Evolutionary conservation across 768 basidiomycete species (phyloP), one percentile per base, ranked within the genome.

Genomic region (Saitozyma sp.): DNA sequence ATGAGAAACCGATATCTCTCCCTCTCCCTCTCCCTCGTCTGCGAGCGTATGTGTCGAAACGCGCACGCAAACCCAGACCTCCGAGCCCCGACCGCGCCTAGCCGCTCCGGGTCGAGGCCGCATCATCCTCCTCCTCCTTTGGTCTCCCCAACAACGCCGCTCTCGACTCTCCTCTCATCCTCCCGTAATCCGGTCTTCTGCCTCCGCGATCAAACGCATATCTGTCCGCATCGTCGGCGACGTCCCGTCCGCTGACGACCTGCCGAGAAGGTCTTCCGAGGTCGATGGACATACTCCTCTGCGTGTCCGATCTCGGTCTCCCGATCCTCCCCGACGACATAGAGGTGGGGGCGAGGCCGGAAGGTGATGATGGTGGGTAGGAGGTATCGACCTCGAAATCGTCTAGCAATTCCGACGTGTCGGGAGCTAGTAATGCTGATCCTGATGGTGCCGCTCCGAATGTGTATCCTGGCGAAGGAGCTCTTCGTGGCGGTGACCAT

Each of bases 141-240:
- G 71, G 71, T 49, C 69, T 59, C 19, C 69, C 71, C 19, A 75
- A 58, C 52, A 75, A 61, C 0, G 74, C 74, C 16, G 74, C 74
- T 43, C 69, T 61, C 0, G 69, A 71, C 48, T 75, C 74, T 17
- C 74, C 74, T 46, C 74, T 58, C 57, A 67, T 59, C 46, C 74
- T 43, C 6, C 69, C 62, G 43, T 63, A 67, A 17, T 71, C 72
- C 9, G 74, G 74, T 42, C 74, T 20, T 46, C 61, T 61, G 9
- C 59, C 68, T 9, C 74, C 74, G 11, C 56, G 51, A 2, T 58
- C 29, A 11, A 67, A 50, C 9, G 74, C 74, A 58, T 71, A 73
- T 13, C 40, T 14, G 54, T 76, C 74, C 39, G 74, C 69, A n/a
- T 76, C 70, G 50, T 70, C 69, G 16, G 74, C 74, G 20, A 67